phyloP scores from a whole-genome alignment of 2,329 filamentous ascomycete species.

The Ceratocystis cacaofunesta region DNA sequence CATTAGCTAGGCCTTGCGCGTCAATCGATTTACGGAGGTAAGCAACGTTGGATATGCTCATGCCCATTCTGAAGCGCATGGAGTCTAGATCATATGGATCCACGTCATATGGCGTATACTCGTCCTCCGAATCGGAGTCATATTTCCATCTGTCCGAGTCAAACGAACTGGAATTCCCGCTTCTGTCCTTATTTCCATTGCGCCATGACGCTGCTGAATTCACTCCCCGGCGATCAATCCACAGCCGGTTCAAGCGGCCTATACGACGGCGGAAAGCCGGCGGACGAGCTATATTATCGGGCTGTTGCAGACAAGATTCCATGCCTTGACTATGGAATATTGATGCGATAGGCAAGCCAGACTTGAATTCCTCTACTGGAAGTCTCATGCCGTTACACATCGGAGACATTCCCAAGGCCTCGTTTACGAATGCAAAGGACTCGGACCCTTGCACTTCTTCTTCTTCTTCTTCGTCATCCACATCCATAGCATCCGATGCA shows the following conservation, averaged over 20 bases:
- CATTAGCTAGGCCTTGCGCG: conserved; percentile 19
- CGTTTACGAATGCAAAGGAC: background rate
- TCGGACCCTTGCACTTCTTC: background rate
- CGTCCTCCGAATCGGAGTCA: conserved; percentile 71
- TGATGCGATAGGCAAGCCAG: conserved; percentile 27
- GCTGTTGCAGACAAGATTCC: background rate
- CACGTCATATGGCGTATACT: conserved; percentile 65
- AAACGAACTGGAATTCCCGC: conserved; percentile 13
- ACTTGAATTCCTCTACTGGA: conserved; percentile 34
- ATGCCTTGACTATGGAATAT: conserved; percentile 23
- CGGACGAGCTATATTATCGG: conserved; percentile 21
- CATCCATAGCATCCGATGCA: conserved; percentile 41
- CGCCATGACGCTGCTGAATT: conserved; percentile 29
- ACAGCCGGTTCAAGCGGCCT: conserved; percentile 68
- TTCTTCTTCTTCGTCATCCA: conserved; percentile 31
- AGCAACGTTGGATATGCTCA: conserved; percentile 11
- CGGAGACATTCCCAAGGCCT: background rate
- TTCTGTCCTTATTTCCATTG: conserved; percentile 22
- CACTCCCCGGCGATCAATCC: conserved; percentile 72
- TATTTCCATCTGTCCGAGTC: conserved; percentile 66
- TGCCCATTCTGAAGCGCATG: conserved; percentile 38
- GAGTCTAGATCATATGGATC: conserved; percentile 53
- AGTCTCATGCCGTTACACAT: conserved; percentile 17
- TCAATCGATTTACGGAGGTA: conserved; percentile 20
- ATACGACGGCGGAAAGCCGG: conserved; percentile 71